These are phyloP conservation scores for Wickerhamiella kazuoi DNA, from an alignment of 805 yeast genomes.

Conservation along the genomic window DNA sequence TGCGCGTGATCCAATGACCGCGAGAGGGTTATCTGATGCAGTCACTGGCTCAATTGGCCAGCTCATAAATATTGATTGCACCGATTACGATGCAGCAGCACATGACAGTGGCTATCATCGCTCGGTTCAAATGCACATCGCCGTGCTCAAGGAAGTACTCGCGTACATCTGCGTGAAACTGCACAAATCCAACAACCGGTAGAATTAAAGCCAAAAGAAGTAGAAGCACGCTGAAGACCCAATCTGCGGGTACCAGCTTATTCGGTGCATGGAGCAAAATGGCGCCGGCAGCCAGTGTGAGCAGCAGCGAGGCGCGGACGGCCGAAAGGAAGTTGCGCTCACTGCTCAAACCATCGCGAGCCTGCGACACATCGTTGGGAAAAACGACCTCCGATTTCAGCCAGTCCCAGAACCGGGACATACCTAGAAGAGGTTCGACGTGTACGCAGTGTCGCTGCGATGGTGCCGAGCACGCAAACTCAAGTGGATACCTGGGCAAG, in stretches of 20 bases:
- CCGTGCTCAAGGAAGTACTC: constrained; percentile 10
- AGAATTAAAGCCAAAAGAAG: constrained; percentile 9
- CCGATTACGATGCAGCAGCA: constrained; percentile 10
- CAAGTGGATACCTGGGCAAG: too few species aligned
- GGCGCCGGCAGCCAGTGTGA: constrained; percentile 16
- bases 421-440: too few species aligned
- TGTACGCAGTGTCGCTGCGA: too few species aligned
- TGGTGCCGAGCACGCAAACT: too few species aligned
- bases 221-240: constrained; percentile 10
- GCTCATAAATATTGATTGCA: constrained; percentile 9
- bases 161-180: constrained; percentile 13
- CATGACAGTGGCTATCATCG: constrained; percentile 6
- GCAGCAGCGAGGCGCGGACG: constrained; percentile 11
- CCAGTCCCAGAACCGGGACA: too few species aligned
- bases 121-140: constrained; percentile 9
- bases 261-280: constrained; percentile 7
- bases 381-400: constrained; percentile 4
- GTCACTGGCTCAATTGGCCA: background rate
- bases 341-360: constrained; percentile 18
- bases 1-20: too few species aligned
- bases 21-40: too few species aligned
- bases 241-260: background rate
- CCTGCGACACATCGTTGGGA: constrained; percentile 18
- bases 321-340: constrained; percentile 19
- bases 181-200: constrained; percentile 12